A percentile compares a stretch with the other conserved stretches of the same genome.
These are phyloP conservation scores for Helicostylum pulchrum DNA, from an alignment of 192 early-diverging fungal genomes.

Conservation along the genomic window DNA sequence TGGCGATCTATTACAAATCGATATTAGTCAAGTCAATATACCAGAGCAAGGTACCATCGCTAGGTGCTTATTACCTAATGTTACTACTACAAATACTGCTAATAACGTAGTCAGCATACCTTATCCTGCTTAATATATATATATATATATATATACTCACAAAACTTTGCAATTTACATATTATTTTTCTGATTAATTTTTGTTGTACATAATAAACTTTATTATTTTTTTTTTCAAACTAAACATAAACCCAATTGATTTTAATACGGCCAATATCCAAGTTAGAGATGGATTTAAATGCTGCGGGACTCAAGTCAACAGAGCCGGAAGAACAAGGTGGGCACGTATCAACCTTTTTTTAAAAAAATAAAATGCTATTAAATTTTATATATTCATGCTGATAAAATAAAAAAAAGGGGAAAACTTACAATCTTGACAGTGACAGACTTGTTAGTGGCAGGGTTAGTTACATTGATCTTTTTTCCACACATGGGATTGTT, in stretches of 20 bases:
- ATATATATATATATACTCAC: no score
- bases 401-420: neutral
- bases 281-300: slow-evolving; percentile 41
- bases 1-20: neutral
- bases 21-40: slow-evolving; percentile 1
- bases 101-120: neutral
- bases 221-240: neutral
- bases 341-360: slow-evolving; percentile 50
- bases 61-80: neutral
- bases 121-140: no score
- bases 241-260: slow-evolving; percentile 38
- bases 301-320: slow-evolving; percentile 48
- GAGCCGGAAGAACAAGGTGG: slow-evolving; percentile 36
- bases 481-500: slow-evolving; percentile 49
- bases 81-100: neutral
- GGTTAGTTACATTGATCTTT: slow-evolving; percentile 34
- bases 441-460: slow-evolving; percentile 30
- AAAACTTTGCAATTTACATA: no score
- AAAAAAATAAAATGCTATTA: neutral
- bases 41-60: neutral
- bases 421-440: slow-evolving; percentile 43
- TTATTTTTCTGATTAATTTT: neutral
- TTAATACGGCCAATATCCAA: slow-evolving; percentile 23
- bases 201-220: slow-evolving; percentile 8
- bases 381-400: no score